Conservation (phyloP, 2,329 filamentous ascomycete genomes). For the Diaporthe sp. region DNA sequence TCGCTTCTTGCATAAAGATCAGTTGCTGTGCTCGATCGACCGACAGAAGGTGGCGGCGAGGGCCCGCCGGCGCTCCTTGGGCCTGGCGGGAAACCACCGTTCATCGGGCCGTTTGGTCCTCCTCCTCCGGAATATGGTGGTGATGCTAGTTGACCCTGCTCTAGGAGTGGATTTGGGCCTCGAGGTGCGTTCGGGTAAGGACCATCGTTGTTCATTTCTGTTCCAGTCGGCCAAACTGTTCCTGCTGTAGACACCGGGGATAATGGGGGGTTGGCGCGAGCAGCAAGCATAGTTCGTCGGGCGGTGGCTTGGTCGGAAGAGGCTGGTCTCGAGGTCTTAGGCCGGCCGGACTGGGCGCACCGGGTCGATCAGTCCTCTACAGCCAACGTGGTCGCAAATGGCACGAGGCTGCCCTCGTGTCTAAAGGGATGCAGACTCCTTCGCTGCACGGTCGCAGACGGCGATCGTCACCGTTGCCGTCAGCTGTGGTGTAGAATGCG, state of each 20-base stretch:
- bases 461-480: constrained; percentile 30
- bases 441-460: constrained; percentile 28
- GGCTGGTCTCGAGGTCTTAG: constrained; percentile 22
- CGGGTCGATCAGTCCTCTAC: constrained; percentile 14
- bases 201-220: constrained; percentile 65
- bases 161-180: constrained; percentile 36
- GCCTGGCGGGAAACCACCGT: constrained; percentile 66
- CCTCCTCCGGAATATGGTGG: constrained; percentile 78
- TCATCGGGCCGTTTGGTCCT: constrained; percentile 71
- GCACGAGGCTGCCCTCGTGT: neutral
- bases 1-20: constrained; percentile 76
- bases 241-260: constrained; percentile 87
- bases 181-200: constrained; percentile 57
- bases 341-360: constrained; percentile 13
- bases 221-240: constrained; percentile 85
- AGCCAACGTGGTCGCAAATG: neutral
- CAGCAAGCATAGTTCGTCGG: constrained; percentile 37
- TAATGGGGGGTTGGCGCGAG: constrained; percentile 73
- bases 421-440: neutral
- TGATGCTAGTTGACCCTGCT: constrained; percentile 72
- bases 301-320: neutral
- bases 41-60: constrained; percentile 90
- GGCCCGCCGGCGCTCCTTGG: constrained; percentile 72
- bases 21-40: constrained; percentile 85
- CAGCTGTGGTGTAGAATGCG: constrained; percentile 18